Evolutionary conservation across 2,329 filamentous ascomycete species (phyloP).

Genomic region (Stachybotrys elegans): DNA sequence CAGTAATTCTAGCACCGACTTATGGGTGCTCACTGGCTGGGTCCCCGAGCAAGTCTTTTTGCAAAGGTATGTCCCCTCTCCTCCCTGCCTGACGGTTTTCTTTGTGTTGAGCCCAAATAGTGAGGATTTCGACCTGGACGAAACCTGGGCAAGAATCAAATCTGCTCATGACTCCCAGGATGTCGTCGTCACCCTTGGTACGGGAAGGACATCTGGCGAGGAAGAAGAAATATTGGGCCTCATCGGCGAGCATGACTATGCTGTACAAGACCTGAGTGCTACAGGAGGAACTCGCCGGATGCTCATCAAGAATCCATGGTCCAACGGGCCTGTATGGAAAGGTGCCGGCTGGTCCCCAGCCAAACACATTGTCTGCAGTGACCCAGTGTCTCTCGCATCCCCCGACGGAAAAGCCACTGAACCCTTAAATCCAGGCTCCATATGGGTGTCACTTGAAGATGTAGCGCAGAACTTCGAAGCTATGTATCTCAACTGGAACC

Average conservation of each 20-base stretch:
- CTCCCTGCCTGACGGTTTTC: neutral
- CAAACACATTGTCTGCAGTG: constrained; percentile 2
- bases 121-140: constrained; percentile 70
- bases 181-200: constrained; percentile 85
- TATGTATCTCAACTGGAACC: constrained; percentile 97
- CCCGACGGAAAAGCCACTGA: neutral
- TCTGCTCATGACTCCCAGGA: constrained; percentile 72
- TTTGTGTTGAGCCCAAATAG: constrained; percentile 31
- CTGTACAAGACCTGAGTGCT: constrained; percentile 73
- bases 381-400: neutral
- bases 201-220: constrained; percentile 69
- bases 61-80: constrained; percentile 50
- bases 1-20: constrained; percentile 92
- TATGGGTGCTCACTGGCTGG: constrained; percentile 93
- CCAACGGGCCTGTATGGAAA: constrained; percentile 71
- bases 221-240: constrained; percentile 80
- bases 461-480: constrained; percentile 91
- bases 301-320: constrained; percentile 95
- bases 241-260: constrained; percentile 90
- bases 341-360: constrained; percentile 27
- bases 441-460: constrained; percentile 89
- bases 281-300: constrained; percentile 58
- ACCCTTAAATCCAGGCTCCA: constrained; percentile 57
- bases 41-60: constrained; percentile 94
- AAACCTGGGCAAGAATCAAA: constrained; percentile 73